These are phyloP conservation scores for Agaricus subrufescens DNA, from an alignment of 768 basidiomycete species.

Conservation along the genomic window DNA sequence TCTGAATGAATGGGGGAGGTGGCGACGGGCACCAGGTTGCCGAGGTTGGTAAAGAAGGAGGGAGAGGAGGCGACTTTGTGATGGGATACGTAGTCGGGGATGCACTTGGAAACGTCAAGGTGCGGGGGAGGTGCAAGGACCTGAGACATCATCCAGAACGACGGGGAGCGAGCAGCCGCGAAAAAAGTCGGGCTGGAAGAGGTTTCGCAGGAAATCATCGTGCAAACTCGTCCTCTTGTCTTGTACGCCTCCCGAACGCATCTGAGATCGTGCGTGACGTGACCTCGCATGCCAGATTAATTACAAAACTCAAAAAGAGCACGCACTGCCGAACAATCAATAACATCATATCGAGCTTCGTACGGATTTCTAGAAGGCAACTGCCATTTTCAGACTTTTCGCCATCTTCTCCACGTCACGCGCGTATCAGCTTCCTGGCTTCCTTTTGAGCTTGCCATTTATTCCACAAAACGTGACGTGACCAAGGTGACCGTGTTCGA, in stretches of 20 bases:
- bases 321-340: constrained; percentile 25
- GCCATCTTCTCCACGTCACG: constrained; percentile 7
- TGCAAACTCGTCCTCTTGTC: constrained; percentile 10
- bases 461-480: constrained; percentile 10
- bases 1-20: constrained; percentile 21
- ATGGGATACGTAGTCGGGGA: constrained; percentile 11
- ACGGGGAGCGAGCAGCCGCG: background rate
- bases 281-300: constrained; percentile 19
- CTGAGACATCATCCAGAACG: constrained; percentile 22
- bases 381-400: constrained; percentile 6
- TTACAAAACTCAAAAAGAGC: constrained; percentile 15
- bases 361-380: constrained; percentile 27
- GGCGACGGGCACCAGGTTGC: constrained; percentile 17
- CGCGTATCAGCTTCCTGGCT: constrained; percentile 8
- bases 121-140: constrained; percentile 15
- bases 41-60: constrained; percentile 19
- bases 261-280: constrained; percentile 30
- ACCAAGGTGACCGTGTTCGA: constrained; percentile 11
- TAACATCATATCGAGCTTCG: constrained; percentile 24
- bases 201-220: constrained; percentile 4
- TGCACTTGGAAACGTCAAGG: constrained; percentile 17
- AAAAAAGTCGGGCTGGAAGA: background rate
- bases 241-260: constrained; percentile 16
- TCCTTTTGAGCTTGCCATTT: constrained; percentile 11
- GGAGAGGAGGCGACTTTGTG: constrained; percentile 11